Evolutionary conservation across 495 filamentous ascomycete genomes (phyloP).

Genomic region (Terfezia boudieri): DNA sequence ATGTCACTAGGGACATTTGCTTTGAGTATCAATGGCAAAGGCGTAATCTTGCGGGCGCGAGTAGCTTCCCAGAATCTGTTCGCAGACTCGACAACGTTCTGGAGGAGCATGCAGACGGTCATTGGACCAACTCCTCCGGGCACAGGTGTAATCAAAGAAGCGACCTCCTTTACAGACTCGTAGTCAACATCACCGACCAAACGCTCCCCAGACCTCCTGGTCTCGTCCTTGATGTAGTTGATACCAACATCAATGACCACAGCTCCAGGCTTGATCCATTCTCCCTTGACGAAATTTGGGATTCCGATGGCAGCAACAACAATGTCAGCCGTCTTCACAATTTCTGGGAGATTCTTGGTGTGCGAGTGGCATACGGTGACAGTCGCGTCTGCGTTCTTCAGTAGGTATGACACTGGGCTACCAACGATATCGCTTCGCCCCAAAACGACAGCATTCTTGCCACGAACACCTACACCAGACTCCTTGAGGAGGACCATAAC

Average conservation of each 20-base stretch:
- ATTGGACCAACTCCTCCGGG: constrained; percentile 94
- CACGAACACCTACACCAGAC: constrained; percentile 56
- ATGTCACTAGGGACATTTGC: constrained; percentile 82
- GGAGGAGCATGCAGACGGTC: constrained; percentile 91
- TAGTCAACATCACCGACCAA: constrained; percentile 95
- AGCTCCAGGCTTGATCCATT: constrained; percentile 80
- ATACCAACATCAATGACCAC: constrained; percentile 97
- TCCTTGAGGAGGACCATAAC: constrained; percentile 81
- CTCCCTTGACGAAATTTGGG: constrained; percentile 69
- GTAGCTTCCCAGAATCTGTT: constrained; percentile 61
- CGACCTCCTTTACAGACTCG: constrained; percentile 62
- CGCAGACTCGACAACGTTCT: constrained; percentile 77
- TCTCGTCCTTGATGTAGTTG: constrained; percentile 84
- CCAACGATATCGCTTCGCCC: constrained; percentile 94
- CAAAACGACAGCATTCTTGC: constrained; percentile 86
- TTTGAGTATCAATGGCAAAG: constrained; percentile 53
- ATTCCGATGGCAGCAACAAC: constrained; percentile 81
- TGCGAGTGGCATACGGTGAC: constrained; percentile 90
- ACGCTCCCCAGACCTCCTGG: constrained; percentile 77
- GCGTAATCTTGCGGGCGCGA: constrained; percentile 49
- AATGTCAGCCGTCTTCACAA: constrained; percentile 70
- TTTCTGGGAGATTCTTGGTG: constrained; percentile 45
- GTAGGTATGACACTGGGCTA: constrained; percentile 80
- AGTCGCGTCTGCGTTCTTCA: constrained; percentile 88
- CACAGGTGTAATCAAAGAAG: constrained; percentile 89